Conservation (phyloP, 164 flowering plant species). For the Brasenia schreberi region DNA sequence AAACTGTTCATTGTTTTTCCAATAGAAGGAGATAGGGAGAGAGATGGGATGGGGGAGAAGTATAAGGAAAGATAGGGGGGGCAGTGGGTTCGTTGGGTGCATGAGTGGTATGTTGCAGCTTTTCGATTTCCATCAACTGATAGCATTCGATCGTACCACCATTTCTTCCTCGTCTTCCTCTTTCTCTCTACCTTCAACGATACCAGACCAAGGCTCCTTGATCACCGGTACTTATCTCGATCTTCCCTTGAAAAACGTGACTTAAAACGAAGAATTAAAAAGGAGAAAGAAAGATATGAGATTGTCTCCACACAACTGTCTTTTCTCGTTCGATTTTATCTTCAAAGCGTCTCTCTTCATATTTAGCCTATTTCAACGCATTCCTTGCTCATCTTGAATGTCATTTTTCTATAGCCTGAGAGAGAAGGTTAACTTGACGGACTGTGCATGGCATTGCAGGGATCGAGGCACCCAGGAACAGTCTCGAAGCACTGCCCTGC, state of each 20-base stretch:
- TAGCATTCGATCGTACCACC: background rate
- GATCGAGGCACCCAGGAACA: slow-evolving; percentile 76
- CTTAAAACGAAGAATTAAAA: too few relatives aligned
- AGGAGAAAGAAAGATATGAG: too few relatives aligned
- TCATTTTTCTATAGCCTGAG: too few relatives aligned
- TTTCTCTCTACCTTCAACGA: background rate
- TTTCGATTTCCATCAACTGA: slow-evolving; percentile 42
- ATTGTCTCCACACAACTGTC: too few relatives aligned
- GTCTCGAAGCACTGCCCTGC: slow-evolving; percentile 54
- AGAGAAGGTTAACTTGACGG: background rate
- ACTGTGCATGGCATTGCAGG: slow-evolving; percentile 22
- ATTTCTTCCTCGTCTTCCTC: background rate
- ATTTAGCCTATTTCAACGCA: background rate
- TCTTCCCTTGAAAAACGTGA: too few relatives aligned
- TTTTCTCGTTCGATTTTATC: too few relatives aligned
- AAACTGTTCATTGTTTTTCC: background rate
- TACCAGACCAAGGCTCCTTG: background rate
- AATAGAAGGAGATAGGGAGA: slow-evolving; percentile 21
- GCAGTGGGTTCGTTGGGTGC: slow-evolving; percentile 30
- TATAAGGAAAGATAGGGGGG: slow-evolving; percentile 6
- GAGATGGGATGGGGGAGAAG: slow-evolving; percentile 15
- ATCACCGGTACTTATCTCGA: background rate
- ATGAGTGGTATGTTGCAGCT: slow-evolving; percentile 54
- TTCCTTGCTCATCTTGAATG: too few relatives aligned
- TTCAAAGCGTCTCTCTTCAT: background rate